Percentiles rank a stretch among this genome's conserved stretches.
Evolutionary conservation across 345 rosid genomes (phyloP).

Genomic region (Lenwebbia sp.): DNA sequence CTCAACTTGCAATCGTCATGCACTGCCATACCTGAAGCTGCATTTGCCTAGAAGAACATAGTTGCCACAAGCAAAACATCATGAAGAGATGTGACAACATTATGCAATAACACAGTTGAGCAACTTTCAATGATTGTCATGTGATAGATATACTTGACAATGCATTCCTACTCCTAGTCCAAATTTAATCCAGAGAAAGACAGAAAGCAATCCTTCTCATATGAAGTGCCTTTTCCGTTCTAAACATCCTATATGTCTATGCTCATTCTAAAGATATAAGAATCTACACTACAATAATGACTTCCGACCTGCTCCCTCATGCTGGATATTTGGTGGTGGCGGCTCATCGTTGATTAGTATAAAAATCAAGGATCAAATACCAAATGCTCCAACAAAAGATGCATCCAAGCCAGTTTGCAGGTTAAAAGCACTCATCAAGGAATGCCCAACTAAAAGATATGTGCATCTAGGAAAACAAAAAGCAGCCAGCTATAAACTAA

Average conservation of each 20-base stretch:
- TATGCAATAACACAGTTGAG: not conserved
- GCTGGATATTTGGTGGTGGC: not conserved
- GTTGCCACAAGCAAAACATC: not conserved
- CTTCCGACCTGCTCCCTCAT: not conserved
- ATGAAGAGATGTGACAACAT: not conserved
- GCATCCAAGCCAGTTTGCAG: not conserved
- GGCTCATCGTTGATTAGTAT: not conserved
- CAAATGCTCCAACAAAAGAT: not conserved
- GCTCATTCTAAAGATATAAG: not conserved
- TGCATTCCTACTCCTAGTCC: too few relatives aligned
- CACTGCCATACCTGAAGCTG: constrained; percentile 67
- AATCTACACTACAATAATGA: not conserved
- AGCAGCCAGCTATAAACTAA: not conserved
- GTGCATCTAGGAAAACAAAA: not conserved
- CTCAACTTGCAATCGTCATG: constrained; percentile 69
- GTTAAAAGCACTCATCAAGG: not conserved
- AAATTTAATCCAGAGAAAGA: too few relatives aligned
- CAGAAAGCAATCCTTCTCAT: too few relatives aligned
- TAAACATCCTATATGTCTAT: too few relatives aligned
- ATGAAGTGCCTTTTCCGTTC: too few relatives aligned
- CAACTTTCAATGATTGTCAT: not conserved
- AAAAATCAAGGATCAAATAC: not conserved
- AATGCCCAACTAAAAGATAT: not conserved
- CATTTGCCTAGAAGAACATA: constrained; percentile 32
- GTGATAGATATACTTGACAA: not conserved